These are phyloP conservation scores for Beauveria asiatica DNA, from an alignment of 2,329 filamentous ascomycete species.

Conservation along the genomic window DNA sequence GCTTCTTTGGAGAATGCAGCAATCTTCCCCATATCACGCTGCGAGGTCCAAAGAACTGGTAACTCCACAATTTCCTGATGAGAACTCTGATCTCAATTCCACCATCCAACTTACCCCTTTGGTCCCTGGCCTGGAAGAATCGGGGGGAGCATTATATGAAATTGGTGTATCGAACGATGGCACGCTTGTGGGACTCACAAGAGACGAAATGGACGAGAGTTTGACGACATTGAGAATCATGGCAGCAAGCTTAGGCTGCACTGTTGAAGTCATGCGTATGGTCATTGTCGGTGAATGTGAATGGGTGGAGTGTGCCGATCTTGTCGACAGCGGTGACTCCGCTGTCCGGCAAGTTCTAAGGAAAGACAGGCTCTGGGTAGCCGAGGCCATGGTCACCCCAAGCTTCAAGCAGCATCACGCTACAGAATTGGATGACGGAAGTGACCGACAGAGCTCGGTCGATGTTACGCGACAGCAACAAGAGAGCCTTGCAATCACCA, in stretches of 20 bases:
- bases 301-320: slow-evolving; percentile 44
- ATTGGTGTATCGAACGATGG: slow-evolving; percentile 95
- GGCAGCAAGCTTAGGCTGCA: slow-evolving; percentile 86
- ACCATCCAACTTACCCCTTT: slow-evolving; percentile 46
- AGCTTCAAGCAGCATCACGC: slow-evolving; percentile 38
- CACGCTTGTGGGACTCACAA: slow-evolving; percentile 75
- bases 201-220: slow-evolving; percentile 89
- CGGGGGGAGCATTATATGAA: slow-evolving; percentile 87
- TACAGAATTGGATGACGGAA: slow-evolving; percentile 3
- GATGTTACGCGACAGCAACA: no score
- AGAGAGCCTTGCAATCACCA: slow-evolving; percentile 20
- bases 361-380: slow-evolving; percentile 66
- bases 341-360: slow-evolving; percentile 17
- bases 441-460: no score
- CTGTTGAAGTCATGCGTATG: slow-evolving; percentile 70
- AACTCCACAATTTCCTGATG: slow-evolving; percentile 66
- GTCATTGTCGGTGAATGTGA: slow-evolving; percentile 82
- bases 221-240: slow-evolving; percentile 77
- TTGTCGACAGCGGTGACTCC: slow-evolving; percentile 21
- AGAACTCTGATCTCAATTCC: slow-evolving; percentile 36
- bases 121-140: slow-evolving; percentile 80
- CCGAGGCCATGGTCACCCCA: slow-evolving; percentile 81
- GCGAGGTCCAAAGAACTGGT: slow-evolving; percentile 68
- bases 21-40: slow-evolving; percentile 85
- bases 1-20: slow-evolving; percentile 86